A percentile compares a stretch with the other conserved stretches of the same genome.
Conservation (phyloP, 345 rosid genomes). For the Pseudoturritis turrita region DNA sequence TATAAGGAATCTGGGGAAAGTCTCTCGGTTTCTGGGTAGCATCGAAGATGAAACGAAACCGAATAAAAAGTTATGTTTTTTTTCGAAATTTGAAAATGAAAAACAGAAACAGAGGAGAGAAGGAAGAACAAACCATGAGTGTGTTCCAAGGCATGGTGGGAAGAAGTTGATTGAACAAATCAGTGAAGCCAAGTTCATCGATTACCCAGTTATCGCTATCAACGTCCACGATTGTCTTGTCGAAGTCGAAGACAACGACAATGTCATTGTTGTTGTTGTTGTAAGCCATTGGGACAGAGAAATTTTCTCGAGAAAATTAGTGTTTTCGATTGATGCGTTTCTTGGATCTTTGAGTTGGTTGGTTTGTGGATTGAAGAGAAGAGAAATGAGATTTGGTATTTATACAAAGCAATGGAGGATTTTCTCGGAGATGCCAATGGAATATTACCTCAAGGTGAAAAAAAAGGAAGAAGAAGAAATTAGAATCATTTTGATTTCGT, state of each 20-base stretch:
- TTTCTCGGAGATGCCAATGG: conserved; percentile 38
- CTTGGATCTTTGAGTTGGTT: not conserved
- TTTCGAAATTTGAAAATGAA: not conserved
- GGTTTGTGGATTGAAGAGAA: conserved; percentile 13
- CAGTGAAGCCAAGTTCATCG: conserved; percentile 70
- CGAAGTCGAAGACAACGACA: conserved; percentile 73
- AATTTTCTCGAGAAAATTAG: conserved; percentile 15
- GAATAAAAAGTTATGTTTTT: not conserved
- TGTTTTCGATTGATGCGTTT: not conserved
- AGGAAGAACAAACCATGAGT: conserved; percentile 52
- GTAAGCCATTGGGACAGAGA: conserved; percentile 36
- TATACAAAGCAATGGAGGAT: conserved; percentile 32
- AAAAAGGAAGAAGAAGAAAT: not conserved
- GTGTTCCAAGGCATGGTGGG: conserved; percentile 93
- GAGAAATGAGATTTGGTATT: conserved; percentile 26
- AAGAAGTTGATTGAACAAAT: conserved; percentile 72
- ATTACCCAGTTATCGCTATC: conserved; percentile 87
- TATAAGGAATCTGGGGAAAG: not conserved
- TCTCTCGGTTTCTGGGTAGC: not conserved
- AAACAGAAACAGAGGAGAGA: not conserved
- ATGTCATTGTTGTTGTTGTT: conserved; percentile 27
- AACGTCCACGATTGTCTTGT: conserved; percentile 80
- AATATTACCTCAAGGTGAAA: conserved; percentile 41
- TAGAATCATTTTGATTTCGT: not conserved
- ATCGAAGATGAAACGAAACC: not conserved